Conservation (phyloP, 2,329 filamentous ascomycete species). For the Diaporthe eres region DNA sequence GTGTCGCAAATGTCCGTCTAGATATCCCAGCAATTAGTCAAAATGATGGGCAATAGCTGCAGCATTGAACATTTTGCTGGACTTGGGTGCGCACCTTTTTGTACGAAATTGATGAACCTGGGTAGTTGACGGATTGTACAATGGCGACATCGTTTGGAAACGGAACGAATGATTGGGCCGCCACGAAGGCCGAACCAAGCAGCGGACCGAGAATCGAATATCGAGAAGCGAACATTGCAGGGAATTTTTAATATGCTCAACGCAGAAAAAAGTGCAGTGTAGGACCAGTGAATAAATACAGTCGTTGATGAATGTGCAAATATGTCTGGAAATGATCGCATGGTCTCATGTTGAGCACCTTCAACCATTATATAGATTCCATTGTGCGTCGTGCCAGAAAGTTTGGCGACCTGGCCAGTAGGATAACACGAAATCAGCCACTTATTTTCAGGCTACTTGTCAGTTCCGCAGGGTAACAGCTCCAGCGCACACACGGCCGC, state of each 20-base stretch:
- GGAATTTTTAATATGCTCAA: too few species aligned
- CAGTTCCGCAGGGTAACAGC: neutral
- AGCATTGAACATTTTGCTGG: neutral
- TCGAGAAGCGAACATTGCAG: neutral
- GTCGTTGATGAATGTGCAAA: neutral
- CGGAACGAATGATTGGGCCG: slow-evolving; percentile 33
- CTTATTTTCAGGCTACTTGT: neutral
- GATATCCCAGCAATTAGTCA: neutral
- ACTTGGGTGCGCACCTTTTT: slow-evolving; percentile 10
- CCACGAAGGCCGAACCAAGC: neutral
- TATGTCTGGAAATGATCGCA: neutral
- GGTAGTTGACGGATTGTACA: slow-evolving; percentile 18
- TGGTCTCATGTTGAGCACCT: neutral
- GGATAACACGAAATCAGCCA: neutral
- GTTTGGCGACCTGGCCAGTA: slow-evolving; percentile 25
- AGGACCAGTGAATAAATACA: neutral
- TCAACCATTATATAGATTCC: neutral
- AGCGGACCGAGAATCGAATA: neutral
- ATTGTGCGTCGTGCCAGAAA: neutral
- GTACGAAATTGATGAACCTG: slow-evolving; percentile 36
- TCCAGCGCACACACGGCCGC: neutral
- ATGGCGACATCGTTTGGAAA: slow-evolving; percentile 4
- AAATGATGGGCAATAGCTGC: too few species aligned
- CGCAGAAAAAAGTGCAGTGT: neutral
- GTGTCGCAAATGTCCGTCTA: slow-evolving; percentile 66